Evolutionary conservation across 2,329 filamentous ascomycete genomes (phyloP), one percentile per base, ranked within the genome.

Genomic region (Gnomoniopsis smithogilvyi): DNA sequence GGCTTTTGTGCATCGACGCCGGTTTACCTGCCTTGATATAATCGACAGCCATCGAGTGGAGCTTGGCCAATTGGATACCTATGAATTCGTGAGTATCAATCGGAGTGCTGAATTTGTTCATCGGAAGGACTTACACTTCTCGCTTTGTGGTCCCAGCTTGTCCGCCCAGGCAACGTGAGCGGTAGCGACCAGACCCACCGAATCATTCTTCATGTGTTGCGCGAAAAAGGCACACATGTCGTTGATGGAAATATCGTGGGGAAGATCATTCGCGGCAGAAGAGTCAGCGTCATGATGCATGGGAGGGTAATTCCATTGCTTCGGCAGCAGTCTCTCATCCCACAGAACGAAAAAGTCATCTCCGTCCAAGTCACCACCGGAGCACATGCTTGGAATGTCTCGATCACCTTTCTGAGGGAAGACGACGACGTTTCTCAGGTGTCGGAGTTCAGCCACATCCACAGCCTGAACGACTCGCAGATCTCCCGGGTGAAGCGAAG

Each of bases 331-430:
- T 15, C 84, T 81, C 22, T 80, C 71, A 65, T 99, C 93, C 94
- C 95, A 99, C 49, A 97, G 89, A 6, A 98, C 86, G 57, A 98
- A 88, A 70, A 92, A 99, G 69, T 99, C 95, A 67, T 99, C 95
- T 0, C 95, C 95, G 68, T 99, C 95, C 0, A 99, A 81, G 68
- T 99, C 95, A 0, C 95, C 95, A 2, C 95, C 95, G 3, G 95
- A 96, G 64, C 95, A 92, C 94, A 98, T 98, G 67, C 90, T 92
- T 1, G 93, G 86, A 22, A 99, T 76, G 63, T 96, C 92, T 17
- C 89, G 81, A 68, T 97, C 92, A 0, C 94, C 94, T 0, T 78
- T 88, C 38, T 90, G 85, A 0, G 95, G 91, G 51, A 99, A 88
- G 0, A 98, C 92, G 1, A 98, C 88, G 0, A 96, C 90, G 68